Evolutionary conservation across 768 basidiomycete genomes (phyloP).

Genomic region (Lactifluus echinatus): DNA sequence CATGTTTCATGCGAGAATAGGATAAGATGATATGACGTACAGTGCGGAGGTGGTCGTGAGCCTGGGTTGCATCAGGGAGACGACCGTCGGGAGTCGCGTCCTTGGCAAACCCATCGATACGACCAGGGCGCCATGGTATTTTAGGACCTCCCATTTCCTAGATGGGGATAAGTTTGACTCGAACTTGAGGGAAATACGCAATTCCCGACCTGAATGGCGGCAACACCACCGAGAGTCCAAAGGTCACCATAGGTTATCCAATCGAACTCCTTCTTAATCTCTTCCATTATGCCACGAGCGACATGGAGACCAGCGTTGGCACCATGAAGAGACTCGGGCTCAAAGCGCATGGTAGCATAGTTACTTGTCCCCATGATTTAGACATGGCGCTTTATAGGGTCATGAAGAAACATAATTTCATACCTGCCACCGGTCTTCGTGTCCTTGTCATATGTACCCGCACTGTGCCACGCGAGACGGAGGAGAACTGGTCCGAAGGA

Average conservation of each 20-base stretch:
- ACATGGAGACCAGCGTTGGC: constrained; percentile 79
- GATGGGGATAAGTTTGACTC: background rate
- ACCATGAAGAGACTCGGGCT: constrained; percentile 74
- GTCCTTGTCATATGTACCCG: constrained; percentile 85
- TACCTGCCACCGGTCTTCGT: constrained; percentile 74
- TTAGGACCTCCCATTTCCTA: constrained; percentile 89
- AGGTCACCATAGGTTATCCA: constrained; percentile 97
- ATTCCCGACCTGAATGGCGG: constrained; percentile 58
- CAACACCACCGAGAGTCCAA: constrained; percentile 94
- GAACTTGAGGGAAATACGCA: background rate
- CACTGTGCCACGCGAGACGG: constrained; percentile 91
- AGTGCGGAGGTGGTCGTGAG: constrained; percentile 74
- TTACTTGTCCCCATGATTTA: constrained; percentile 46
- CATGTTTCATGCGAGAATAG: background rate
- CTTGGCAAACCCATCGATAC: constrained; percentile 74
- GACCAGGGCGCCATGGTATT: constrained; percentile 88
- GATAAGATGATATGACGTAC: constrained; percentile 31
- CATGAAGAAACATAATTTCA: constrained; percentile 1
- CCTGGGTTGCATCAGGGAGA: constrained; percentile 81
- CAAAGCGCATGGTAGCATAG: constrained; percentile 98
- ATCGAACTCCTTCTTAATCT: constrained; percentile 76
- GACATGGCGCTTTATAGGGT: constrained; percentile 8
- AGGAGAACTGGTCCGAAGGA: constrained; percentile 83
- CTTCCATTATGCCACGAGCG: constrained; percentile 77
- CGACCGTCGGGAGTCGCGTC: constrained; percentile 82